Percentiles rank a stretch among this genome's conserved stretches.
These are phyloP conservation scores for Quercus alba DNA, from an alignment of 306 rosid genomes.

Conservation along the genomic window DNA sequence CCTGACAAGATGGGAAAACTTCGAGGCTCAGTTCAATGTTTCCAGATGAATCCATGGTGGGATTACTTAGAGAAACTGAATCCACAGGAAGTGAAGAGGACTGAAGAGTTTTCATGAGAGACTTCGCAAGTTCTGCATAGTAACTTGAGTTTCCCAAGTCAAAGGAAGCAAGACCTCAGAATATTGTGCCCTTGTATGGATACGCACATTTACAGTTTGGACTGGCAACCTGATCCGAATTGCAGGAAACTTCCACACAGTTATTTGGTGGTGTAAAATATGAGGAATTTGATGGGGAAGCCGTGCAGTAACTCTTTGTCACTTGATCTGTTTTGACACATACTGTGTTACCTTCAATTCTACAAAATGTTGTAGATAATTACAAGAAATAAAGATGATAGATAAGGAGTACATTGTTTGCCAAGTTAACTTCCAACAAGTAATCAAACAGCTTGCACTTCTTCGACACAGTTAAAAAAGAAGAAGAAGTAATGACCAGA, in stretches of 20 bases:
- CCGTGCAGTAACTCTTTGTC: slow-evolving; percentile 32
- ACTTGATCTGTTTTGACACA: slow-evolving; percentile 28
- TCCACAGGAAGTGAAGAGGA: slow-evolving; percentile 24
- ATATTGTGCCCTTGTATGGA: slow-evolving; percentile 59
- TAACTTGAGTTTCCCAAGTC: slow-evolving; percentile 28
- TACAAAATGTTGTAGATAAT: slow-evolving; percentile 14
- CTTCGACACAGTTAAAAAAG: neutral
- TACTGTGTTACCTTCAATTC: slow-evolving; percentile 50
- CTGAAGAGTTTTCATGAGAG: slow-evolving; percentile 17
- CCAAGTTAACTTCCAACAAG: neutral
- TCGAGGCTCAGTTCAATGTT: slow-evolving; percentile 39
- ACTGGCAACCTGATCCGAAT: slow-evolving; percentile 30
- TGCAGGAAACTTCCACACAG: slow-evolving; percentile 37
- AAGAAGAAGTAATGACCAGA: neutral
- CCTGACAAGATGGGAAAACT: slow-evolving; percentile 49
- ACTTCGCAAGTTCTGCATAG: slow-evolving; percentile 20
- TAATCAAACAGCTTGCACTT: neutral
- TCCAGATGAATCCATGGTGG: slow-evolving; percentile 7
- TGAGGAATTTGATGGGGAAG: slow-evolving; percentile 16
- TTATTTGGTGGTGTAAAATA: slow-evolving; percentile 20
- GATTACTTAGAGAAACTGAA: slow-evolving; percentile 46
- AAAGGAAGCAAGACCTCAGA: slow-evolving; percentile 53
- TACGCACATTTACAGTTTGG: slow-evolving; percentile 66
- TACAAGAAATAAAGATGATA: neutral
- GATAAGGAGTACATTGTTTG: neutral